Evolutionary conservation across 2,329 filamentous ascomycete species (phyloP), one percentile per base, ranked within the genome.

Genomic region (Metarhizium album): DNA sequence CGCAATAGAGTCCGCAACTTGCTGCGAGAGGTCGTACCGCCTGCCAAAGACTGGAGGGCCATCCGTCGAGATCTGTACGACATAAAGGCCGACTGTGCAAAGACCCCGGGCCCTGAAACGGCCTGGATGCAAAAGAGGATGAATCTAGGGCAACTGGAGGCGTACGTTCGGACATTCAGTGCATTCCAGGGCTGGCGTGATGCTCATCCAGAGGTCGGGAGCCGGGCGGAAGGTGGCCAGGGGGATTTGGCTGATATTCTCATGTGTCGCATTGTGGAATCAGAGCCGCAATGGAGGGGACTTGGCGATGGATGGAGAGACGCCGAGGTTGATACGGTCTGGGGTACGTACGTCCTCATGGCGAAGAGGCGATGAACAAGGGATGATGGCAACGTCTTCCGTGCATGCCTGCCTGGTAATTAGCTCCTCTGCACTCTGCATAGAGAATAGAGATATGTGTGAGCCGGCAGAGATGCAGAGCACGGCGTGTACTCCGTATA

Each of bases 211-310:
- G 72, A 74, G 38, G 59, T 57, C 37, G 74, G 69, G 62, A 71
- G 71, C 50, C 68, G 72, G 58, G 70, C 65, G 4, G 73, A 76
- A 23, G 81, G 79, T 5, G 81, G 80, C 2, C 55, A 68, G 7
- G 80, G 80, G 1, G 82, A 86, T 64, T 60, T 84, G 42, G 68
- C 80, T n/a, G 82, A 85, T 65, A 60, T 75, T 53, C 71, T 84
- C 68, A 79, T 82, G 66, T 78, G 82, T 52, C 70, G 71, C 53
- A 78, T 84, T 59, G 62, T 77, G 4, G 68, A 70, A 49, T 69
- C 65, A n/a, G 77, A 80, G 55, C 71, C 73, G 3, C 66, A 71
- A 52, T 81, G 77, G 76, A 72, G 69, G 56, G 67, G 64, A 2
- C 58, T 64, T 52, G 75, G 73, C 1, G 68, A 73, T 40, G 58